Evolutionary conservation across 805 yeast species (phyloP).

Genomic region (Yarrowia sp.): DNA sequence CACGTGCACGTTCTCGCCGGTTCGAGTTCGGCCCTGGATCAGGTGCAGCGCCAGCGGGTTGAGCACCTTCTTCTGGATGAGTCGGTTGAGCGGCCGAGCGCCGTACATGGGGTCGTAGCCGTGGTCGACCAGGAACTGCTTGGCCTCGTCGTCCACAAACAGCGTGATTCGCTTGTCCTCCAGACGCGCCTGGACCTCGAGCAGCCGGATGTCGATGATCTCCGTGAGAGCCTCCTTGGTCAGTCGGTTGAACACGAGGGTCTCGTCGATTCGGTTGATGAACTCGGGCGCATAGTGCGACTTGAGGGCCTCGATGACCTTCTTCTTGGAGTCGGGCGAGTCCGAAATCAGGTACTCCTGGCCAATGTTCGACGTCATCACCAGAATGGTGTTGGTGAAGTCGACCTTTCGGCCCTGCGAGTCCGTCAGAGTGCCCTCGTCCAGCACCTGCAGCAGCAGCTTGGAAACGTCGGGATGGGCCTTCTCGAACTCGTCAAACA

Average conservation of each 20-base stretch:
- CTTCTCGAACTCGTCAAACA: constrained; percentile 96
- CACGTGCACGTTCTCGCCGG: constrained; percentile 63
- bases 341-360: constrained; percentile 84
- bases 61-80: constrained; percentile 80
- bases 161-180: constrained; percentile 75
- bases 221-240: constrained; percentile 75
- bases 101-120: constrained; percentile 95
- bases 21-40: constrained; percentile 77
- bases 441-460: constrained; percentile 86
- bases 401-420: constrained; percentile 94
- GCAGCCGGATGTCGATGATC: constrained; percentile 84
- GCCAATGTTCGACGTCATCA: constrained; percentile 96
- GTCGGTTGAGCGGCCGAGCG: constrained; percentile 93
- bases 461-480: constrained; percentile 97
- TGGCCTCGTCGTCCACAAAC: constrained; percentile 65
- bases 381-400: constrained; percentile 91
- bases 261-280: constrained; percentile 90
- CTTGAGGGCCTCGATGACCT: constrained; percentile 73
- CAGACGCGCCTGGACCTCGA: constrained; percentile 80
- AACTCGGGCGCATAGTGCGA: constrained; percentile 91
- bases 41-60: constrained; percentile 85
- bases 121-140: constrained; percentile 76
- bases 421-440: constrained; percentile 94
- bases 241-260: constrained; percentile 89
- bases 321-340: constrained; percentile 58